Evolutionary conservation across 2,329 filamentous ascomycete species (phyloP).

Genomic region (Mycosphaerella sp.): DNA sequence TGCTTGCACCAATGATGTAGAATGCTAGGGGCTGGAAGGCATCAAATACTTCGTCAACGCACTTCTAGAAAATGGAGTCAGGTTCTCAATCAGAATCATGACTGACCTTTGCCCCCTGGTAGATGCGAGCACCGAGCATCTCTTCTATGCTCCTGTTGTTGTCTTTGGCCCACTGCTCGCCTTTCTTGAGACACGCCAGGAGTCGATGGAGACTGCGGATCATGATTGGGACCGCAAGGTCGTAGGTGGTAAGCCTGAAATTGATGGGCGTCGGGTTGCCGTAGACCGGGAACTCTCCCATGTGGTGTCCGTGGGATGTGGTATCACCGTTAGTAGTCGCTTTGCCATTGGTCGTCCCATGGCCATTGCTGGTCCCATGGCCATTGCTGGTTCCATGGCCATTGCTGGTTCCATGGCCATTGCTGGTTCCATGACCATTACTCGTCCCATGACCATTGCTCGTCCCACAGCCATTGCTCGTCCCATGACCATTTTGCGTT

Average conservation of each 20-base stretch:
- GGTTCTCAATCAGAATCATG: conserved; percentile 24
- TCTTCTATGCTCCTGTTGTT: conserved; percentile 45
- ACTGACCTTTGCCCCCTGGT: too few relatives aligned
- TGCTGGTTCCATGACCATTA: too few relatives aligned
- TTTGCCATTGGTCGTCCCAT: not conserved
- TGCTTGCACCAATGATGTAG: too few relatives aligned
- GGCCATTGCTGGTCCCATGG: not conserved
- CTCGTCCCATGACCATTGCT: too few relatives aligned
- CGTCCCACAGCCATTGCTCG: too few relatives aligned
- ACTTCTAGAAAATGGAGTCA: conserved; percentile 33
- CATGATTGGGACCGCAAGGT: conserved; percentile 36
- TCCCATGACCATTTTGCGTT: not conserved
- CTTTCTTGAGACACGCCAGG: conserved; percentile 41
- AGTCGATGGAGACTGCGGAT: conserved; percentile 41
- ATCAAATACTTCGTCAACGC: too few relatives aligned
- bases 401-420: too few relatives aligned
- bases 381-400: not conserved
- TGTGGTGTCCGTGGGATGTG: too few relatives aligned
- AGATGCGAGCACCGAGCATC: conserved; percentile 41
- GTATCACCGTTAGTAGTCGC: too few relatives aligned
- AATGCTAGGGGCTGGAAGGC: too few relatives aligned
- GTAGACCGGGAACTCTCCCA: too few relatives aligned
- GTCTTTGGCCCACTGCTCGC: conserved; percentile 35
- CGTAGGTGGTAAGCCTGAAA: conserved; percentile 13
- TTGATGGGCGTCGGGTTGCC: too few relatives aligned